Evolutionary conservation across 1,284 basidiomycete species (phyloP), one percentile per base, ranked within the genome.

Genomic region (Fomitopsis schrenkii): DNA sequence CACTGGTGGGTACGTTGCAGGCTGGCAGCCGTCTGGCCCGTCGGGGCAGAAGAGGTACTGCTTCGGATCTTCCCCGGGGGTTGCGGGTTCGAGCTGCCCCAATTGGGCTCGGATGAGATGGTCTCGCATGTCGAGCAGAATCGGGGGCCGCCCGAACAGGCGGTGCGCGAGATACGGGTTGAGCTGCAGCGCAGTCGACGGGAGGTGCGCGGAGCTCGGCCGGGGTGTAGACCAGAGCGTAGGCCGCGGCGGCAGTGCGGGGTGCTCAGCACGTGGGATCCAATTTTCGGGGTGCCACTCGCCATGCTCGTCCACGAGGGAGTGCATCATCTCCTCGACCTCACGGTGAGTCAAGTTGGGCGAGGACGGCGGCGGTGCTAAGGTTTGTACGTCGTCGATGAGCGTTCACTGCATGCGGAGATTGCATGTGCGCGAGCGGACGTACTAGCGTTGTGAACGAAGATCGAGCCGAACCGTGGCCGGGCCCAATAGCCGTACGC

Each of bases 1-100:
- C 44, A 85, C 73, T 61, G 83, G 80, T 0, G 86, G 86, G 68
- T 73, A 80, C 5, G 85, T 86, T 15, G 85, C 86, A 0, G 84
- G 84, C 67, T 86, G 83, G 10, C 77, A 71, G 53, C 76, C 74
- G 67, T 85, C 81, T 1, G 77, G 70, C 2, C 71, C 65, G 30
- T 73, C 67, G 57, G 77, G 68, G 30, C 67, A 64, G 40, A 75
- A 71, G 15, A 72, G 68, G 9, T 74, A 72, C 57, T 71, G 72
- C 12, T 53, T 53, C 36, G 66, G 64, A 22, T 55, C n/a, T 17
- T 58, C 28, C 52, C 57, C 60, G 33, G 45, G 52, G 12, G n/a
- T 50, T 17, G 44, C 35, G 42, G 59, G 41, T 33, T 62, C 57
- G 33, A 35, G 42, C 53, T 64, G 62, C 30, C 61, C 64, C 30